Base-by-base conservation (phyloP, 352 stramenopile species). In the Phytopythium helicoides region DNA sequence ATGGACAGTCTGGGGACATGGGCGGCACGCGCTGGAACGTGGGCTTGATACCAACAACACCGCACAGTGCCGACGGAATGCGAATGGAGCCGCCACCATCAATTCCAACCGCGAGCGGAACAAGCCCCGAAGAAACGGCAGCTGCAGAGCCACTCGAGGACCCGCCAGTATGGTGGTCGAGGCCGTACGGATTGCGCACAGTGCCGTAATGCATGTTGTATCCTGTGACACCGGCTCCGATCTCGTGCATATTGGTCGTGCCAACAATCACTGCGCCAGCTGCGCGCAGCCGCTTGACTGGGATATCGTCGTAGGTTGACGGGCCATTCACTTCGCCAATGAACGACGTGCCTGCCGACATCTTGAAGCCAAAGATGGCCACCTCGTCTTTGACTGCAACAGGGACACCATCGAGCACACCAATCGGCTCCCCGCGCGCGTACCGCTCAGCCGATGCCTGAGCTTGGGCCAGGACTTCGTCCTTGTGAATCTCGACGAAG, bases 71-170 rank as follows among this genome's bases (percentile, higher is more conserved):
- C 5, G 88, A 78, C n/a, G 93, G 93, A 35, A 97, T 92, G 1
- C 91, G 87, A 54, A 97, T 94, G 1, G 84, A 96, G 10, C 91
- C 93, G 10, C 90, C 91, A 28, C 84, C 89, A 64, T 97, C 93
- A 14, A 86, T 61, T 10, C 87, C 93, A 9, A 98, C 55, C 0
- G 88, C 85, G 3, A 97, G 54, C 3, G 89, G 90, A 26, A 96
- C 81, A n/a, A 97, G 53, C 18, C 91, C 93, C 10, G 86, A 78
- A 2, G 90, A 59, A 14, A 98, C 89, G 1, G 87, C 89, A 10
- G 81, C 90, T 19, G 91, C 89, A 12, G 81, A 95, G 15, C 91
- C 93, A 59, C 84, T 94, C 3, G 86, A 96, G 2, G 86, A 97
- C n/a, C 93, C 93, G 54, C 91, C 93, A 33, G 86, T 81, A 66